Evolutionary conservation across 2,329 filamentous ascomycete species (phyloP).

Genomic region (Raffaelea albimanens): DNA sequence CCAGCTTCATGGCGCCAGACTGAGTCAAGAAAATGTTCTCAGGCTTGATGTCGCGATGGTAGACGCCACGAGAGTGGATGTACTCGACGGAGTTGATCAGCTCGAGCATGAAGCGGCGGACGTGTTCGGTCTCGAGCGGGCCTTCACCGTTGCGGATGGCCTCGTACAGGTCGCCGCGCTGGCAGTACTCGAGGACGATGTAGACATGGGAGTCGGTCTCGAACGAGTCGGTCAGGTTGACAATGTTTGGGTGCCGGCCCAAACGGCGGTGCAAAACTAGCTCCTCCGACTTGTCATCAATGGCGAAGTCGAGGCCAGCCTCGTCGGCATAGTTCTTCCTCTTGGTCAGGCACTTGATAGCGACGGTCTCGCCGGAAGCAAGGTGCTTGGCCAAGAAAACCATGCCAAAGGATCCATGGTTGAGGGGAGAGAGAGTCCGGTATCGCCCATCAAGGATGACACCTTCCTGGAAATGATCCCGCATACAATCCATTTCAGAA

Average conservation of each 20-base stretch:
- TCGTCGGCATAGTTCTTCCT: conserved; percentile 53
- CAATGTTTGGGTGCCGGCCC: conserved; percentile 76
- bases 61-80: conserved; percentile 84
- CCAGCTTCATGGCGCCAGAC: conserved; percentile 85
- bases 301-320: conserved; percentile 53
- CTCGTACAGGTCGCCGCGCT: conserved; percentile 93
- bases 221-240: conserved; percentile 84
- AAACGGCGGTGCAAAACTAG: conserved; percentile 71
- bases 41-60: conserved; percentile 97
- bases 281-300: conserved; percentile 79
- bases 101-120: conserved; percentile 94
- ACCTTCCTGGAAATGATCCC: conserved; percentile 69
- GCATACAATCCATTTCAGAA: conserved; percentile 69
- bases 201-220: conserved; percentile 87
- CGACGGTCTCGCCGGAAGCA: conserved; percentile 68
- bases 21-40: conserved; percentile 96
- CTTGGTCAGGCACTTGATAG: conserved; percentile 95
- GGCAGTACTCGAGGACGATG: conserved; percentile 90
- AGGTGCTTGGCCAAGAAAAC: conserved; percentile 87
- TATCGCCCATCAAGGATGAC: conserved; percentile 83
- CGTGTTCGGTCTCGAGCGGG: conserved; percentile 89
- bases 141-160: conserved; percentile 84
- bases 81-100: conserved; percentile 82
- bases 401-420: conserved; percentile 98
- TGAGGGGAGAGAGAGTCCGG: conserved; percentile 84